phyloP scores from a whole-genome alignment of 352 stramenopile genomes.

The Pelagophyceae sp. region DNA sequence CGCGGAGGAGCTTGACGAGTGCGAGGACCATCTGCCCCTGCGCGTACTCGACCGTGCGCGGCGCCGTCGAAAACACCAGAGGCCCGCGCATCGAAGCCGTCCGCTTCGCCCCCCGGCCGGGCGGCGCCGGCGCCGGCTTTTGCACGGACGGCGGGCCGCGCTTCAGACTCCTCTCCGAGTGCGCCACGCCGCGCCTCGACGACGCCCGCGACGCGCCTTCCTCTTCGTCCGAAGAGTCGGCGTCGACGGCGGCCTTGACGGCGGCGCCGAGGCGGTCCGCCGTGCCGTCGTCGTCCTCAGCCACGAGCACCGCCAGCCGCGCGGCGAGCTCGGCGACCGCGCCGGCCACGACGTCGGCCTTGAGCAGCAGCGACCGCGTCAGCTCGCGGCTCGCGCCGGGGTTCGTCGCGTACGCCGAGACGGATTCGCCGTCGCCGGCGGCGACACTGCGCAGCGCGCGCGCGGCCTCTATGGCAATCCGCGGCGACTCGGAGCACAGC shows the following conservation, averaged over 20 bases:
- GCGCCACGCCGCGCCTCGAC: not conserved
- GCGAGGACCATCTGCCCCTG: slow-evolving; percentile 18
- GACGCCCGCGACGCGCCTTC: slow-evolving; percentile 8
- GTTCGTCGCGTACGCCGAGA: not conserved
- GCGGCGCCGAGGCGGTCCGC: slow-evolving; percentile 11
- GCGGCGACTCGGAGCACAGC: not conserved
- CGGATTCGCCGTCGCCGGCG: not conserved
- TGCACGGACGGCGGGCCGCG: no score
- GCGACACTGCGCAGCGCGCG: not conserved
- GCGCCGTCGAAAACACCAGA: slow-evolving; percentile 3
- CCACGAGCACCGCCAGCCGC: slow-evolving; percentile 13
- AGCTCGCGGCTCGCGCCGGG: not conserved
- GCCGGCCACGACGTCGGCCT: slow-evolving; percentile 23
- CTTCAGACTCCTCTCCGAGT: no score
- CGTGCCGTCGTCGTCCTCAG: slow-evolving; percentile 15
- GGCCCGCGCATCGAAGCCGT: not conserved
- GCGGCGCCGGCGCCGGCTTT: no score
- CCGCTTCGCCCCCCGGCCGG: no score
- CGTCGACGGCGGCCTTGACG: not conserved
- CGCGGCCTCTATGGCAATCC: not conserved
- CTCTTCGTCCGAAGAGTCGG: slow-evolving; percentile 18
- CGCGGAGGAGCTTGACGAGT: slow-evolving; percentile 32
- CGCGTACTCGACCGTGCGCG: not conserved
- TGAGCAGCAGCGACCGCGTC: slow-evolving; percentile 27
- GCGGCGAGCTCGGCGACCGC: slow-evolving; percentile 21